Evolutionary conservation across 1,284 basidiomycete species (phyloP), one percentile per base, ranked within the genome.

Genomic region (Vanrija pseudolonga): DNA sequence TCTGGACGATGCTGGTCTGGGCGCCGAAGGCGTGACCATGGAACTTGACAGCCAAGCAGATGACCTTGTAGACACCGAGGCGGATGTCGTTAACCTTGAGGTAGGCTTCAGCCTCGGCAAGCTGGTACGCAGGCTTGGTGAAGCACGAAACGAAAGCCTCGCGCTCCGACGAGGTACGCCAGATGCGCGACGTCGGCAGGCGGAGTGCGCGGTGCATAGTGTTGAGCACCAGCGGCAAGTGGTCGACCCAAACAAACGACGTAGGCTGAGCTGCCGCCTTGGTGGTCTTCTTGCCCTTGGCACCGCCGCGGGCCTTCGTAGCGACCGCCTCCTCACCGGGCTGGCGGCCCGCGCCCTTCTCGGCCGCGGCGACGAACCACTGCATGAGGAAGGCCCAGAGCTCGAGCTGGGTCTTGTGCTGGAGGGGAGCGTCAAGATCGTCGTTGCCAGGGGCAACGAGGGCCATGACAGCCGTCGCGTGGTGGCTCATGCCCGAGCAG

Each of bases 1-100:
- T 85, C 72, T 97, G 93, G 76, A 94, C 88, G 74, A 98, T 90
- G 58, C 84, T 85, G 52, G 90, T 94, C 68, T 96, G 92, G 0
- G 89, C 89, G 45, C 85, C 85, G 55, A 88, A 85, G 1, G 84
- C 82, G 64, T 98, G 94, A 1, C 83, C 85, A 63, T 98, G 93
- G 61, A 88, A 85, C 70, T 97, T 98, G 61, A 97, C 91, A 0
- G 93, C 88, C 47, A 89, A 79, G 74, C 92, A 96, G 59, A 98
- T 86, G 63, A 94, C 85, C 67, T 90, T 90, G 81, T 89, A 93
- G 22, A 91, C 83, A 23, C 84, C 85, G 47, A 84, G 76, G 61
- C 83, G 85, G 74, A 93, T 88, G 15, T 83, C 80, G 39, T 82
- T 76, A 11, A 76, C 76, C 74, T 97, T 97, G 85, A 98, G 89